Evolutionary conservation across 371 early-diverging fungal species (phyloP).

Genomic region (Mucor mucedo): DNA sequence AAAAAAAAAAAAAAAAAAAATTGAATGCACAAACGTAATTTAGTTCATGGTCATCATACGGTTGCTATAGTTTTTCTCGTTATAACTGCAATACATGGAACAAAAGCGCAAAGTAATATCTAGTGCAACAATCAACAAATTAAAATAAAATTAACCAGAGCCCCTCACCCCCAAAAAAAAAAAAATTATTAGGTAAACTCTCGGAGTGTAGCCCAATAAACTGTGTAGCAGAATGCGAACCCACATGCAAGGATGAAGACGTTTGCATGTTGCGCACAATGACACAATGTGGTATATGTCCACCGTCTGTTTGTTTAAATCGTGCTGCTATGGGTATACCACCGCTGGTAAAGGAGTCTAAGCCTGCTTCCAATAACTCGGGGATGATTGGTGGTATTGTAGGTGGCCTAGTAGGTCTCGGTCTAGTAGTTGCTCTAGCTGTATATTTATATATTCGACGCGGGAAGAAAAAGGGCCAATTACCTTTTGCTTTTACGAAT

Average conservation of each 20-base stretch:
- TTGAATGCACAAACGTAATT: background rate
- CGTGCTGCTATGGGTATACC: conserved; percentile 28
- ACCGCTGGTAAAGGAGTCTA: conserved; percentile 1
- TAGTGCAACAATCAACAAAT: background rate
- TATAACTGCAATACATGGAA: background rate
- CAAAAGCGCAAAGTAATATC: background rate
- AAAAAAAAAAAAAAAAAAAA: background rate
- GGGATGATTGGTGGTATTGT: conserved; percentile 48
- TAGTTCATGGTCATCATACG: conserved; percentile 1
- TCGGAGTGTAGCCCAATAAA: conserved; percentile 4
- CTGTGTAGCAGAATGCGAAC: conserved; percentile 34
- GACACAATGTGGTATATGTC: conserved; percentile 46
- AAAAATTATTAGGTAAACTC: background rate
- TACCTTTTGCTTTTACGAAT: conserved; percentile 32
- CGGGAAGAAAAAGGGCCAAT: conserved; percentile 27
- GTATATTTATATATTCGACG: conserved; percentile 22
- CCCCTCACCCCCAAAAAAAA: background rate
- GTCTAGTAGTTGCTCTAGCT: conserved; percentile 27
- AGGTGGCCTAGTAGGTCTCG: conserved; percentile 37
- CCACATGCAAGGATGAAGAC: conserved; percentile 30
- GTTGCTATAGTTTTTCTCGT: background rate
- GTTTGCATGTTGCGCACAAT: conserved; percentile 43
- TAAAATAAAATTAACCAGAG: background rate
- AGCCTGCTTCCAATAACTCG: conserved; percentile 15
- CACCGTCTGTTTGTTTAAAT: conserved; percentile 36